Conservation (phyloP, 1,284 basidiomycete genomes). For the Exobasidium cylindrosporum region DNA sequence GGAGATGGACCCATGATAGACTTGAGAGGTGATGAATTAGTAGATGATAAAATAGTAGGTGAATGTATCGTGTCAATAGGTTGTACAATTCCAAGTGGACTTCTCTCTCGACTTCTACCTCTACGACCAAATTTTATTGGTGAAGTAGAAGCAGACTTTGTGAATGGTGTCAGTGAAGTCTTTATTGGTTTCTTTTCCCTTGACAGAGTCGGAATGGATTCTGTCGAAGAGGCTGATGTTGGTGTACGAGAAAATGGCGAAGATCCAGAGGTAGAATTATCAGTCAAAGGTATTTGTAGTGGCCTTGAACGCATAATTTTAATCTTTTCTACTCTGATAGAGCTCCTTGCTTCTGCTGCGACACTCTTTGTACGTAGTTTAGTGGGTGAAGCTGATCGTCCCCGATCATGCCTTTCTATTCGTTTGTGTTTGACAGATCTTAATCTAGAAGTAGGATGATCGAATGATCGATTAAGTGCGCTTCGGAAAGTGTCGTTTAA, state of each 20-base stretch:
- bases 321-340: not conserved
- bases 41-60: not conserved
- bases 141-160: not conserved
- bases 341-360: too few species aligned
- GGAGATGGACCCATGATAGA: slow-evolving; percentile 11
- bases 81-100: not conserved
- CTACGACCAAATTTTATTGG: not conserved
- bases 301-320: not conserved
- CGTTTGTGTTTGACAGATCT: too few species aligned
- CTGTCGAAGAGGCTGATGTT: not conserved
- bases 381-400: not conserved
- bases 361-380: not conserved
- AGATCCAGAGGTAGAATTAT: not conserved
- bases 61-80: not conserved
- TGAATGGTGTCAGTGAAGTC: not conserved
- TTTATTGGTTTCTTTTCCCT: not conserved
- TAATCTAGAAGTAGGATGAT: not conserved
- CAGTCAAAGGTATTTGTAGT: not conserved
- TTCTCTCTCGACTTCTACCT: not conserved
- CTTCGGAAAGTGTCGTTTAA: not conserved
- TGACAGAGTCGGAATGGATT: not conserved
- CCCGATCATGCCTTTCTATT: not conserved
- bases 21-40: slow-evolving; percentile 6
- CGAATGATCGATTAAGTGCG: not conserved
- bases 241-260: not conserved